These are phyloP conservation scores for Chloris gayana DNA, from an alignment of 176 grass and related monocot species.

Conservation along the genomic window DNA sequence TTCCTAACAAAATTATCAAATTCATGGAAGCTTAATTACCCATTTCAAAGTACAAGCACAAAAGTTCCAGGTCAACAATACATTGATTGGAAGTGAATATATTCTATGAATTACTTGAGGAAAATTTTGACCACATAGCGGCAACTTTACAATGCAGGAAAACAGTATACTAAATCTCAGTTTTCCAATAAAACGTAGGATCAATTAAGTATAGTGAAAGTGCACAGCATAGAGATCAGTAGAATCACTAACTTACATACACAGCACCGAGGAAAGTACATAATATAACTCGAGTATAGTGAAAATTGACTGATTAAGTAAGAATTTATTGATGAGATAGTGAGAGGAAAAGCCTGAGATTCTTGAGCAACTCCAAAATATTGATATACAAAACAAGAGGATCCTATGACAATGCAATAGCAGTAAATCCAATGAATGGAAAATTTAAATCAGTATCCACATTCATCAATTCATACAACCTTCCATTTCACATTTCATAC, in stretches of 20 bases:
- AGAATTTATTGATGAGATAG: not conserved
- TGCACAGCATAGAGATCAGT: too few relatives aligned
- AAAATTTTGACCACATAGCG: not conserved
- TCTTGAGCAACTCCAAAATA: not conserved
- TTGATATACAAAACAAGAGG: not conserved
- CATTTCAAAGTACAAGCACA: not conserved
- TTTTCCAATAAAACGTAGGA: too few relatives aligned
- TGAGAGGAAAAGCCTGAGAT: not conserved
- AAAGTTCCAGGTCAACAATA: not conserved
- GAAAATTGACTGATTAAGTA: not conserved
- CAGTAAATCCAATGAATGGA: not conserved
- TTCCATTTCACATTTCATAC: not conserved
- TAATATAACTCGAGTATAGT: not conserved
- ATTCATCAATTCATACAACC: not conserved
- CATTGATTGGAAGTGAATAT: not conserved
- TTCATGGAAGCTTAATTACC: not conserved
- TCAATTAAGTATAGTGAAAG: too few relatives aligned
- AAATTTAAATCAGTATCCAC: too few relatives aligned
- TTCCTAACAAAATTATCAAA: not conserved
- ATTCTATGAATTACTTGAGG: not conserved
- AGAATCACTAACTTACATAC: not conserved
- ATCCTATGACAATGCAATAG: not conserved
- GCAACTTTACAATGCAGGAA: not conserved
- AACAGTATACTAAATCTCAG: not conserved
- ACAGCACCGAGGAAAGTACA: not conserved